These are phyloP conservation scores for Plectosphaerella plurivora DNA, from an alignment of 2,329 filamentous ascomycete genomes.

Conservation along the genomic window DNA sequence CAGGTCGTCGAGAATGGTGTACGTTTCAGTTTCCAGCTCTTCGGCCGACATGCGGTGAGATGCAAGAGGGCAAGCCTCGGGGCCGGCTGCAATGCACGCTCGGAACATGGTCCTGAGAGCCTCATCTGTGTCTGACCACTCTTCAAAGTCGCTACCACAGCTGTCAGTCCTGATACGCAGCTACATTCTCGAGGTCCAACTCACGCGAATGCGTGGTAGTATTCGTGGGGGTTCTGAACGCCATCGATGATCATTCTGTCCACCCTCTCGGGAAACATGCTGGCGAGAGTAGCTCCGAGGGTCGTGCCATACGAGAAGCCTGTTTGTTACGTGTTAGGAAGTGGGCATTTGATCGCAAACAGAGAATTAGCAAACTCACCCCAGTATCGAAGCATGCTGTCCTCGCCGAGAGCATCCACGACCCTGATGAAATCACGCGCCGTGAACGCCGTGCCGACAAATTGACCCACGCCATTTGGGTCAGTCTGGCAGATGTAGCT, in stretches of 20 bases:
- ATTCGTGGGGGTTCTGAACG: conserved; percentile 24
- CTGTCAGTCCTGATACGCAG: neutral
- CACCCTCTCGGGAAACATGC: conserved; percentile 33
- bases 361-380: conserved; percentile 17
- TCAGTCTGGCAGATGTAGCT: conserved; percentile 13
- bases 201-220: conserved; percentile 14
- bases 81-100: conserved; percentile 15
- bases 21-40: conserved; percentile 17
- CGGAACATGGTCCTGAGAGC: conserved; percentile 18
- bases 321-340: conserved; percentile 1
- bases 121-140: conserved; percentile 18
- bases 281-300: conserved; percentile 29
- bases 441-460: conserved; percentile 37
- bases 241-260: conserved; percentile 26
- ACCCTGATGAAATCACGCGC: conserved; percentile 38
- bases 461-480: conserved; percentile 19
- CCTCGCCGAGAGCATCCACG: conserved; percentile 32
- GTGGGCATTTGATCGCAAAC: neutral
- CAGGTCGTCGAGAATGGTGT: conserved; percentile 16
- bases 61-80: conserved; percentile 16
- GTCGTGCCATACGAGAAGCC: conserved; percentile 33
- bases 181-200: neutral
- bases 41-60: conserved; percentile 9
- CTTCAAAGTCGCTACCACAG: conserved; percentile 16
- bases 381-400: conserved; percentile 34